These are phyloP conservation scores for Colletotrichum chrysophilum DNA, from an alignment of 2,329 filamentous ascomycete species.

Conservation along the genomic window DNA sequence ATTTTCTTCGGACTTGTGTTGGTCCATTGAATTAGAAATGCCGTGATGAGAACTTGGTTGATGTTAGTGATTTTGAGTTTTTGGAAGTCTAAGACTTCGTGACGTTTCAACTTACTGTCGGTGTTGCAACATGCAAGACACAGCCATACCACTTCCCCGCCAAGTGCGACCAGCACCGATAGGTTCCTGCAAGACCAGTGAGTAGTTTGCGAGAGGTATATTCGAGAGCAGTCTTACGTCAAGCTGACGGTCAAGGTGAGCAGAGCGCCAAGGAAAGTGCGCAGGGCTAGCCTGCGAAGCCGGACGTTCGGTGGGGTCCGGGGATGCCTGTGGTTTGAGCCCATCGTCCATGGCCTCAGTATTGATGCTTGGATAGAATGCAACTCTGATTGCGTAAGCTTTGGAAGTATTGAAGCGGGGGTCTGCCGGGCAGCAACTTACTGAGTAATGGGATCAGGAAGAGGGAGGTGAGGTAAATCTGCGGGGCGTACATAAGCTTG, in stretches of 20 bases:
- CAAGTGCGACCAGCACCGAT: neutral
- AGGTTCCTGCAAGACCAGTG: neutral
- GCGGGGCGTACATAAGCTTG: neutral
- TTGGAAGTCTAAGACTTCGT: neutral
- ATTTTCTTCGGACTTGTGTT: neutral
- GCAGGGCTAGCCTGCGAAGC: neutral
- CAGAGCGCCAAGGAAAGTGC: neutral
- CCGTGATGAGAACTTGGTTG: neutral
- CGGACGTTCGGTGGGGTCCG: neutral
- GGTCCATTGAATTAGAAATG: neutral
- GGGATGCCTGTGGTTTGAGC: neutral
- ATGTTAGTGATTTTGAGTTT: neutral
- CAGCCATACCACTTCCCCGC: neutral
- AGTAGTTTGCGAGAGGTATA: neutral
- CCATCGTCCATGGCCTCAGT: neutral
- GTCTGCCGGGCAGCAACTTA: neutral
- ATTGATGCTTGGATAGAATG: neutral
- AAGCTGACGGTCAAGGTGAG: neutral
- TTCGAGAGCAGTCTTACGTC: neutral
- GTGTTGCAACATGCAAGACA: constrained; percentile 6
- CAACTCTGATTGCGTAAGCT: neutral
- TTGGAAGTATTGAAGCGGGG: neutral
- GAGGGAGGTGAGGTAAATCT: neutral
- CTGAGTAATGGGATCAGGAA: neutral
- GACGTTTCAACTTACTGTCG: neutral